Percentiles rank a stretch among this genome's conserved stretches.
Conservation (phyloP, 1,284 basidiomycete genomes). For the Ganoderma lingzhi region DNA sequence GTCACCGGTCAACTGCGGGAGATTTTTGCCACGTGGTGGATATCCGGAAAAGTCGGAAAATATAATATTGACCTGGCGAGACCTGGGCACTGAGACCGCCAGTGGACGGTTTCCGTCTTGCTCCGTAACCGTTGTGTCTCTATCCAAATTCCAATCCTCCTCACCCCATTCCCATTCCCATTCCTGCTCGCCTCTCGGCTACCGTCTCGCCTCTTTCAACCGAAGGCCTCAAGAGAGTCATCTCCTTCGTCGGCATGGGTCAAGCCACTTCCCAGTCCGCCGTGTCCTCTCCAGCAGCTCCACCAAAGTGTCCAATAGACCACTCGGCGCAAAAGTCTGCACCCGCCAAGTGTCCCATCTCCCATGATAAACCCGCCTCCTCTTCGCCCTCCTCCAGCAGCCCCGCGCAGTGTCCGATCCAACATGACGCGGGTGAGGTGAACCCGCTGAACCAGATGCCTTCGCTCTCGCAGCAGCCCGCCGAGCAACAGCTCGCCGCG, state of each 20-base stretch:
- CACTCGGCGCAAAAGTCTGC: conserved; percentile 35
- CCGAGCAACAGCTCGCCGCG: conserved; percentile 61
- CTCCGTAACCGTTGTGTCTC: conserved; percentile 19
- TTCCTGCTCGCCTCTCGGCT: no score
- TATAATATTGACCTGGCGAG: no score
- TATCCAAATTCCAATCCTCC: conserved; percentile 20
- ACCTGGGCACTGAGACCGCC: no score
- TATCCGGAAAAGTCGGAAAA: conserved; percentile 11
- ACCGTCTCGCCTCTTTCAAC: conserved; percentile 5
- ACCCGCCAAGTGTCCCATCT: conserved; percentile 54
- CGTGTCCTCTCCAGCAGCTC: conserved; percentile 41
- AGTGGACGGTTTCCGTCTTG: conserved; percentile 19
- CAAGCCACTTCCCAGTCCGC: conserved; percentile 37
- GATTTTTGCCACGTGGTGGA: conserved; percentile 2
- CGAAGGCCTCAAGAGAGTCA: background rate
- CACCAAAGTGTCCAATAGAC: conserved; percentile 47
- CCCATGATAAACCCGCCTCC: conserved; percentile 44
- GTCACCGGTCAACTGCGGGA: background rate
- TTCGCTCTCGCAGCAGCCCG: conserved; percentile 72
- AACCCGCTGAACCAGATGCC: conserved; percentile 96
- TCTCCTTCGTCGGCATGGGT: conserved; percentile 32
- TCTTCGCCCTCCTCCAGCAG: conserved; percentile 26
- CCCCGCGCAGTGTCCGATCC: conserved; percentile 55
- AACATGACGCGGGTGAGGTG: conserved; percentile 52
- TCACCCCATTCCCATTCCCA: background rate